Base-by-base conservation (phyloP, 2,329 filamentous ascomycete species). In the Aspergillus sp. region DNA sequence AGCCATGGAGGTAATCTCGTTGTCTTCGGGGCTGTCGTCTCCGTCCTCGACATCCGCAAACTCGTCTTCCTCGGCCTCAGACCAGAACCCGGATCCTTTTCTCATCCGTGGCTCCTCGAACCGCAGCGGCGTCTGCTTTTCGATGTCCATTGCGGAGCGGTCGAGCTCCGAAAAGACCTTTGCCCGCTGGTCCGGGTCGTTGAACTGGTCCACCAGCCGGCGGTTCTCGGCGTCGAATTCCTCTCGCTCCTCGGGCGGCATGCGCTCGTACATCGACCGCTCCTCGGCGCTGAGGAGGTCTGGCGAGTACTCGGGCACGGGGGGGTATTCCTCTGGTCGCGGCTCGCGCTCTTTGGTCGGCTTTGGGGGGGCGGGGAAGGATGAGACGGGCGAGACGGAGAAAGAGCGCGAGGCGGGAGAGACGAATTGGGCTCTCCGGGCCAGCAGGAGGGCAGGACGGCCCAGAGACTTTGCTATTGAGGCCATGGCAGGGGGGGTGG, bases 1-100 rank as follows among this genome's bases (percentile, higher is more conserved):
- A 1, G 78, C 91, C 58, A 86, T 71, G 32, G 76, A 76, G 37
- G 82, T 82, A 38, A 98, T 82, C 56, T 94, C 86, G 52, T 93
- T 82, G 43, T 86, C 81, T 42, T 82, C 73, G 39, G 59, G 58
- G 6, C 69, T 66, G 17, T 71, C 68, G 34, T 79, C 73, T 1
- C 65, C 60, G 43, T 75, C 68, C 39, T 75, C 67, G 19, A 65
- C 61, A 28, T 51, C 36, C 16, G 50, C 52, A 35, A 65, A 55
- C 29, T 67, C 63, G 33, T 68, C 64, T 4, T 56, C 53, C 35
- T 67, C 64, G 5, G 62, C 63, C 29, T 63, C 58, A 2, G 57
- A 57, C 61, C 65, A 66, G 40, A 63, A 63, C 0, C 61, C 63
- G n/a, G 40, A 39, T 0, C 22, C 17, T 24, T 43, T 53, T 17